phyloP scores from a whole-genome alignment of 306 rosid genomes.

The Hippophae tibetana region DNA sequence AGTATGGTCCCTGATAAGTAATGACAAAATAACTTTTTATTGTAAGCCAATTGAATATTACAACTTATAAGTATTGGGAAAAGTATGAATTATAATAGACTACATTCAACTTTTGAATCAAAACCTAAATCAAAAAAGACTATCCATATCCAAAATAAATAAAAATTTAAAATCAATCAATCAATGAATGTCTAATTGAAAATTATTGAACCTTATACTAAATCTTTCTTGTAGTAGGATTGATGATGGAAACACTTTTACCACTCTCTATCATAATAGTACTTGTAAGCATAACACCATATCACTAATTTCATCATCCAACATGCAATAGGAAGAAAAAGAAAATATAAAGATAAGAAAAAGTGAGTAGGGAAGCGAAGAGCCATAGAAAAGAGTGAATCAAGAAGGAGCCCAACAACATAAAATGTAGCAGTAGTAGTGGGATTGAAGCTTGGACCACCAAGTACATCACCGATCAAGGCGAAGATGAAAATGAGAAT shows the following conservation, averaged over 20 bases:
- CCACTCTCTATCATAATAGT: slow-evolving; percentile 84
- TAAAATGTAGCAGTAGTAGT: slow-evolving; percentile 69
- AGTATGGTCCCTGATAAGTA: slow-evolving; percentile 70
- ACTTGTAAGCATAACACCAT: slow-evolving; percentile 44
- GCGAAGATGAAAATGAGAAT: slow-evolving; percentile 47
- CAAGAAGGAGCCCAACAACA: slow-evolving; percentile 56
- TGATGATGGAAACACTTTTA: slow-evolving; percentile 68
- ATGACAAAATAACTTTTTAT: background rate
- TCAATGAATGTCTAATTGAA: too few relatives aligned
- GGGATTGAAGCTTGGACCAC: slow-evolving; percentile 95
- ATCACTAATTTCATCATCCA: too few relatives aligned
- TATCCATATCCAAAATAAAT: too few relatives aligned
- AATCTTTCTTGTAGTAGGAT: slow-evolving; percentile 74
- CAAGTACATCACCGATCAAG: slow-evolving; percentile 44
- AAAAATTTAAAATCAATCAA: too few relatives aligned
- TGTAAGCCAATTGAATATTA: background rate
- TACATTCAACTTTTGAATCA: too few relatives aligned
- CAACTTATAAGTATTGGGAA: background rate
- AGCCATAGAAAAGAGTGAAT: slow-evolving; percentile 73
- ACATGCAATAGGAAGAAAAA: background rate
- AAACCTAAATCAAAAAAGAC: too few relatives aligned
- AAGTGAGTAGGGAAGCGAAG: slow-evolving; percentile 92
- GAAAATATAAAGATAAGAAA: background rate
- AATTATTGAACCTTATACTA: slow-evolving; percentile 76
- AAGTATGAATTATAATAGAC: too few relatives aligned